These are phyloP conservation scores for Aspergillus indologenus DNA, from an alignment of 495 filamentous ascomycete genomes.

Conservation along the genomic window DNA sequence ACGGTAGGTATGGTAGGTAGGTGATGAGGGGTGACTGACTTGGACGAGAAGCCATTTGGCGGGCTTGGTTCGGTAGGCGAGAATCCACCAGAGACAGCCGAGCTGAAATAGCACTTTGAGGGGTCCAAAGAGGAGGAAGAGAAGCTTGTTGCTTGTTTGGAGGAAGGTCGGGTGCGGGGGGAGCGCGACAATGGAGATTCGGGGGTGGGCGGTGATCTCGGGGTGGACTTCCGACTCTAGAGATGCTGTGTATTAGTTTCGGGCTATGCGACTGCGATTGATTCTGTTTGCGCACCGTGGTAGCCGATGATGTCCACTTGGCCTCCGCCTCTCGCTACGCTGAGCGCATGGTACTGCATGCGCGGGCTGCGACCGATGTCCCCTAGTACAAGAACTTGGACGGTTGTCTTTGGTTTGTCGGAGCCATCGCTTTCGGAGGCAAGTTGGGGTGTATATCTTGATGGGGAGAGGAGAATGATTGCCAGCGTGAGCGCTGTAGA, in stretches of 20 bases:
- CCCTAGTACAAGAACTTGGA: conserved; percentile 92
- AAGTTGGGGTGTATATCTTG: conserved; percentile 46
- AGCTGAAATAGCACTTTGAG: conserved; percentile 86
- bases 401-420: conserved; percentile 34
- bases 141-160: conserved; percentile 64
- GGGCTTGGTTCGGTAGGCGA: conserved; percentile 70
- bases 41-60: conserved; percentile 80
- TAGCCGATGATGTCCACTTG: conserved; percentile 87
- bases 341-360: conserved; percentile 98
- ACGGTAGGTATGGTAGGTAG: background rate
- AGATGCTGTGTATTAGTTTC: conserved; percentile 30
- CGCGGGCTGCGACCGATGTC: conserved; percentile 95
- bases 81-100: conserved; percentile 59
- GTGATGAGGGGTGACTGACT: conserved; percentile 32
- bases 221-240: conserved; percentile 71
- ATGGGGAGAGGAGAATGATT: conserved; percentile 47
- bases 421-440: conserved; percentile 14
- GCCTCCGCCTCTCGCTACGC: conserved; percentile 79
- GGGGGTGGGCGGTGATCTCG: conserved; percentile 60
- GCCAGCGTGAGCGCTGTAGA: conserved; percentile 50
- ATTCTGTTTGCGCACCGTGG: conserved; percentile 52
- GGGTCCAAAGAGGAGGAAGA: conserved; percentile 77
- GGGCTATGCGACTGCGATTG: background rate
- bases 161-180: conserved; percentile 58
- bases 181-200: conserved; percentile 66